Conservation (phyloP, 805 yeast species). For the Cyberlindnera petersonii region DNA sequence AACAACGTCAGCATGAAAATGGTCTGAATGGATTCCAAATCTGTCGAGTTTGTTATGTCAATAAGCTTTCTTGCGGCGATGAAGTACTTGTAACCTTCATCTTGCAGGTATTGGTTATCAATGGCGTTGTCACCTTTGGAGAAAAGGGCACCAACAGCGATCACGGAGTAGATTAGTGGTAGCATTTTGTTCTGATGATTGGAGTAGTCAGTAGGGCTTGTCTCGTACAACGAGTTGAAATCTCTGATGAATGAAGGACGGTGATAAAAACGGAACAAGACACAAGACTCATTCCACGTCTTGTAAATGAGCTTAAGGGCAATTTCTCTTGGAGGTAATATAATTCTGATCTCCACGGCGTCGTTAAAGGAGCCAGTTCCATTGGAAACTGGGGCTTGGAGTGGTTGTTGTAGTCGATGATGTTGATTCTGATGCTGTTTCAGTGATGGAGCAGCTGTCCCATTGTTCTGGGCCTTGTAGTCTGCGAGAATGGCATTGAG, state of each 20-base stretch:
- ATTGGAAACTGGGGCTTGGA: background rate
- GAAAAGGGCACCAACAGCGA: constrained; percentile 84
- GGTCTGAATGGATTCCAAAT: constrained; percentile 78
- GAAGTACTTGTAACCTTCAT: constrained; percentile 79
- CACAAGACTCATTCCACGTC: constrained; percentile 85
- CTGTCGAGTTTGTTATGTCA: constrained; percentile 84
- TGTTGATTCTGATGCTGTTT: background rate
- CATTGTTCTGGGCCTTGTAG: constrained; percentile 7
- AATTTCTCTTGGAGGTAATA: constrained; percentile 71
- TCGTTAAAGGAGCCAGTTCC: constrained; percentile 26
- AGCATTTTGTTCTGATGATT: constrained; percentile 75
- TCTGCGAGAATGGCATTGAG: constrained; percentile 17
- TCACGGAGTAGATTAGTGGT: constrained; percentile 77
- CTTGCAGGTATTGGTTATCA: constrained; percentile 35
- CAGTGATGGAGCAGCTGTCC: background rate
- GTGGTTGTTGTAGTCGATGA: background rate
- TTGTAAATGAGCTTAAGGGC: constrained; percentile 70
- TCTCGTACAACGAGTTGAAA: constrained; percentile 68
- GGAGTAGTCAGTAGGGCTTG: constrained; percentile 73
- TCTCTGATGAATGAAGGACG: constrained; percentile 77
- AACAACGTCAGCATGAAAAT: constrained; percentile 82
- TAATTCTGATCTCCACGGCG: constrained; percentile 44
- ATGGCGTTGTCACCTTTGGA: constrained; percentile 36
- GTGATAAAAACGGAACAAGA: constrained; percentile 81
- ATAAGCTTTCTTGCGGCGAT: constrained; percentile 80